Evolutionary conservation across 106 monocot species (phyloP).

Genomic region (Platanthera guangdongensis): DNA sequence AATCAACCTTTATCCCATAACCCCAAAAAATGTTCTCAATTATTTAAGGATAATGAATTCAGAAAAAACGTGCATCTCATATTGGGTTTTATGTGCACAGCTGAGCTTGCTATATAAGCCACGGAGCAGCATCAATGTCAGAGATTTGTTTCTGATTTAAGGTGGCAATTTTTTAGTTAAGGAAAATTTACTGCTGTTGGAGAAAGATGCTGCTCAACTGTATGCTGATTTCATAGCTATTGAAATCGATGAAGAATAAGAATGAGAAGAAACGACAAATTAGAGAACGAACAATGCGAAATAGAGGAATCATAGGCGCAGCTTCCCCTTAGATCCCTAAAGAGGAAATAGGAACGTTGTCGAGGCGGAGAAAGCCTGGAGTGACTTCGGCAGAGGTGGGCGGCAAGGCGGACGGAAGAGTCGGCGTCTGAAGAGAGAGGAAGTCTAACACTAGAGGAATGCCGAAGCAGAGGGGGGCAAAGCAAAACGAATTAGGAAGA

Average conservation of each 20-base stretch:
- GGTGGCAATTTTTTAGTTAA: not conserved
- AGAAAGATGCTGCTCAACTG: not conserved
- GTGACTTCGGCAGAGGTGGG: too few relatives aligned
- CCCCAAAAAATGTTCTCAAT: not conserved
- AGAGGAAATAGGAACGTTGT: too few relatives aligned
- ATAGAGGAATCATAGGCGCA: not conserved
- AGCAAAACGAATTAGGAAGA: too few relatives aligned
- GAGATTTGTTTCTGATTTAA: not conserved
- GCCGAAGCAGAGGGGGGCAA: too few relatives aligned
- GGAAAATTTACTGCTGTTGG: not conserved
- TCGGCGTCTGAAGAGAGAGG: too few relatives aligned
- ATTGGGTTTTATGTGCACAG: not conserved
- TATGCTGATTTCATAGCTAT: not conserved
- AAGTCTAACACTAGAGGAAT: too few relatives aligned
- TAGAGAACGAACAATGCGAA: not conserved
- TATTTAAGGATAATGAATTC: not conserved
- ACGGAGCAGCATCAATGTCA: not conserved
- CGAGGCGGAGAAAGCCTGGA: too few relatives aligned
- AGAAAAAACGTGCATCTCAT: not conserved
- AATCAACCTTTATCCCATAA: not conserved
- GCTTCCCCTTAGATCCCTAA: not conserved
- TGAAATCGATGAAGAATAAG: not conserved
- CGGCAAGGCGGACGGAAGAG: too few relatives aligned
- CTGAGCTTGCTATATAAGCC: not conserved
- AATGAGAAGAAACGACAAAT: not conserved